Conservation (phyloP, 2,329 filamentous ascomycete species). For the Pyricularia pennisetigena region DNA sequence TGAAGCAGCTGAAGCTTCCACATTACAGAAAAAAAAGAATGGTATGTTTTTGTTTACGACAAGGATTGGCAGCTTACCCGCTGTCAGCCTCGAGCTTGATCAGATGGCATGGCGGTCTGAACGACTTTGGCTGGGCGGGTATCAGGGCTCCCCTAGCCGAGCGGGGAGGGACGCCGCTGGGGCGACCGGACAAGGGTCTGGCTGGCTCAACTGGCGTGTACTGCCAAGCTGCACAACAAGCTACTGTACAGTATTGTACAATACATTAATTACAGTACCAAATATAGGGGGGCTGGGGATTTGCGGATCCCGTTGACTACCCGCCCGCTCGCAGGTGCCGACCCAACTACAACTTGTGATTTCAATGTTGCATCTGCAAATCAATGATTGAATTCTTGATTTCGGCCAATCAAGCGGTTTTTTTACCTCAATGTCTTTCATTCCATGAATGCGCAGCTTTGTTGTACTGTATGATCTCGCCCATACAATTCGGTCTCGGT, state of each 20-base stretch:
- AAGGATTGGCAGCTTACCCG: conserved; percentile 2
- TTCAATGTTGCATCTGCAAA: background rate
- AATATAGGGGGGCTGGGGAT: background rate
- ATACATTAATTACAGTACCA: too few species aligned
- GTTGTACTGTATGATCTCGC: background rate
- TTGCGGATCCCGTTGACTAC: background rate
- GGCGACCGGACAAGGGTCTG: background rate
- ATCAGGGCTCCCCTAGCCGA: background rate
- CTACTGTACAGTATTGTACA: background rate
- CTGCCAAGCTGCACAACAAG: too few species aligned
- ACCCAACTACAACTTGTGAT: background rate
- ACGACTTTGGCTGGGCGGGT: background rate
- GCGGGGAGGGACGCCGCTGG: background rate
- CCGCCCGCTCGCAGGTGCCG: background rate
- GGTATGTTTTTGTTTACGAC: conserved; percentile 5
- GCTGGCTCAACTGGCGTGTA: background rate
- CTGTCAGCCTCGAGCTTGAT: conserved; percentile 4
- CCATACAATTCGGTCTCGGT: background rate
- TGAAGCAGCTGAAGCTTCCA: background rate
- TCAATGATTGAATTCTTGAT: background rate
- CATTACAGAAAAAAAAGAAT: background rate
- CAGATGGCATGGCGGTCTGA: conserved; percentile 3
- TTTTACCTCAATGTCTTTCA: background rate
- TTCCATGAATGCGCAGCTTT: background rate
- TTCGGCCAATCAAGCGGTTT: background rate